Percentiles rank a stretch among this genome's conserved stretches.
Conservation (phyloP, 805 yeast species). For the Grigorovia jiainica region DNA sequence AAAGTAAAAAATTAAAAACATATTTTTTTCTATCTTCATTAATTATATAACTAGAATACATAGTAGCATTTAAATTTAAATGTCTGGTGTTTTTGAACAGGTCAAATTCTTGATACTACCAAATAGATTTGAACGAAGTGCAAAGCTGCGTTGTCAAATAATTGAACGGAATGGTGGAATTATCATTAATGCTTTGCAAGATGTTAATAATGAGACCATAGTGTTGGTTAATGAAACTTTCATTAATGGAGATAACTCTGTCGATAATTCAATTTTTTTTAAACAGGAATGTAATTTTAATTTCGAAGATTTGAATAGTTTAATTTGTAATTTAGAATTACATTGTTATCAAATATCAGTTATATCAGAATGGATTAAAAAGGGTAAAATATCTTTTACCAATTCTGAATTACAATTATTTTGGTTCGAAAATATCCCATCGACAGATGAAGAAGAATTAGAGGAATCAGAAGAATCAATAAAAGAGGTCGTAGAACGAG, state of each 20-base stretch:
- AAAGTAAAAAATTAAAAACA: too few species aligned
- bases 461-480: too few species aligned
- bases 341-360: constrained; percentile 10
- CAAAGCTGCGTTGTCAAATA: constrained; percentile 10
- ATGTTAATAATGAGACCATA: constrained; percentile 5
- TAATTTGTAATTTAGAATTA: neutral
- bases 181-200: constrained; percentile 4
- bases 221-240: constrained; percentile 21
- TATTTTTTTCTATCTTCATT: too few species aligned
- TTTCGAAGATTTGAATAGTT: neutral
- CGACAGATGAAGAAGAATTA: neutral
- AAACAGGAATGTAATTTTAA: constrained; percentile 14
- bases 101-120: constrained; percentile 15
- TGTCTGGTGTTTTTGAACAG: constrained; percentile 2
- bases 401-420: neutral
- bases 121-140: constrained; percentile 9
- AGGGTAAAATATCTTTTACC: neutral
- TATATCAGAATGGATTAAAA: constrained; percentile 15
- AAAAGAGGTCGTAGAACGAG: too few species aligned
- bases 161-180: constrained; percentile 18
- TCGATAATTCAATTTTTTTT: constrained; percentile 5
- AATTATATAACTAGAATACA: too few species aligned
- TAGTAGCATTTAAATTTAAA: too few species aligned
- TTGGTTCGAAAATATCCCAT: constrained; percentile 1
- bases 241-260: constrained; percentile 9